Conservation (phyloP, 2,329 filamentous ascomycete genomes). For the Pseudogymnoascus sp. region DNA sequence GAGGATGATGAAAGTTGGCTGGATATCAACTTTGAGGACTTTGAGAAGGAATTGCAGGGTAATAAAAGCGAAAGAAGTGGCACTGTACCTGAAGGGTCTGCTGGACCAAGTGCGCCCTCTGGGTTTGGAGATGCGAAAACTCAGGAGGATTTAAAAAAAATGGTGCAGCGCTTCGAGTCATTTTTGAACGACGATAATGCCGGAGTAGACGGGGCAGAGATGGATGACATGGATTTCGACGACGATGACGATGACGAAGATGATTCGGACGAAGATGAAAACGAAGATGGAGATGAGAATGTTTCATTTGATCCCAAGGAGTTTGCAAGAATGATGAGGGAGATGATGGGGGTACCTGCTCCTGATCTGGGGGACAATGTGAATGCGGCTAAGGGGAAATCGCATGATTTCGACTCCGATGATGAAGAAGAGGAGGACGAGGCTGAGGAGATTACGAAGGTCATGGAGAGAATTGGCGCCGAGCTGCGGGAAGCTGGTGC, state of each 20-base stretch:
- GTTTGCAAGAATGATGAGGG: conserved; percentile 81
- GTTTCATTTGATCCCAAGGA: conserved; percentile 69
- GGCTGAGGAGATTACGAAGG: conserved; percentile 54
- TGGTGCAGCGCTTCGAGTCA: conserved; percentile 87
- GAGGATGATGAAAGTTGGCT: conserved; percentile 88
- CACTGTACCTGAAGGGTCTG: conserved; percentile 17
- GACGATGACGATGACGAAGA: conserved; percentile 41
- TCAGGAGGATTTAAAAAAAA: conserved; percentile 75
- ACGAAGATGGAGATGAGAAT: conserved; percentile 65
- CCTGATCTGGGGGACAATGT: conserved; percentile 10
- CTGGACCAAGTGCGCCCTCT: conserved; percentile 26
- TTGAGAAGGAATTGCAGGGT: conserved; percentile 70
- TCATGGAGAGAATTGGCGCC: conserved; percentile 64
- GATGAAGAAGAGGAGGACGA: conserved; percentile 44
- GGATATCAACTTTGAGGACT: conserved; percentile 83
- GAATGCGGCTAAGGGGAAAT: background rate
- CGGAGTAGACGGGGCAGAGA: conserved; percentile 69
- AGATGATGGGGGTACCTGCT: conserved; percentile 70
- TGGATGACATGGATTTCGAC: conserved; percentile 62
- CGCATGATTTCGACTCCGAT: conserved; percentile 23
- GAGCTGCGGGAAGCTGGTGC: conserved; percentile 66
- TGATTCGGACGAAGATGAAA: conserved; percentile 47
- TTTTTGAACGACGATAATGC: conserved; percentile 84
- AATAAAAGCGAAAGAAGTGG: conserved; percentile 35
- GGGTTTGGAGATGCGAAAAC: conserved; percentile 60